These are phyloP conservation scores for Rhododendron williamsianum DNA, from an alignment of 148 eudicot genomes.

Conservation along the genomic window DNA sequence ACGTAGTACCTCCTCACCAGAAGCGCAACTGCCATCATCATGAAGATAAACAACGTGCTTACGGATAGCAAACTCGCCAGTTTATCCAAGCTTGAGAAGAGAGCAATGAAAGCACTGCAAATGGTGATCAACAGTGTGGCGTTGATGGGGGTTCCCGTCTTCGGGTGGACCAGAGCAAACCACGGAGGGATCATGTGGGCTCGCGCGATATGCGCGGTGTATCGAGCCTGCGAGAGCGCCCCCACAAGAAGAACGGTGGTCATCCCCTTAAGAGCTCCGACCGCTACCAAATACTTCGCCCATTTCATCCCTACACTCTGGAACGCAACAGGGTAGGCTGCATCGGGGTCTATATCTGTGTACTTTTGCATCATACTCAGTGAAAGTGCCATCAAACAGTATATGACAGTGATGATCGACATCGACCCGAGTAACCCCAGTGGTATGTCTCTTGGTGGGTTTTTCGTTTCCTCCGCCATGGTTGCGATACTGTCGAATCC, in stretches of 20 bases:
- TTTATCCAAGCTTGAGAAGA: constrained; percentile 57
- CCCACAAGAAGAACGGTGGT: constrained; percentile 59
- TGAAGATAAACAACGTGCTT: constrained; percentile 61
- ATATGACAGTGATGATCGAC: constrained; percentile 49
- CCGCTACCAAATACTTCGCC: constrained; percentile 66
- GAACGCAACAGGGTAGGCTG: constrained; percentile 62
- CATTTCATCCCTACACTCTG: constrained; percentile 54
- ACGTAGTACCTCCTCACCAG: constrained; percentile 59
- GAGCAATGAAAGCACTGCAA: constrained; percentile 35
- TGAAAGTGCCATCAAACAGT: constrained; percentile 65
- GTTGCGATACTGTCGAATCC: constrained; percentile 69
- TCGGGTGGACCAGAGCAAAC: constrained; percentile 53
- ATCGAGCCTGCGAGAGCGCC: constrained; percentile 59
- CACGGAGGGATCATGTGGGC: constrained; percentile 71
- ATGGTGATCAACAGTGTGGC: constrained; percentile 51
- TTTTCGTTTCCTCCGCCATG: constrained; percentile 68
- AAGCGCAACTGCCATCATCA: constrained; percentile 60
- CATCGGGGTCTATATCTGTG: constrained; percentile 44
- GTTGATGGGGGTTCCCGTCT: constrained; percentile 60
- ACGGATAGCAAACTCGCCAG: constrained; percentile 45
- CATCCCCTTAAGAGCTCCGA: constrained; percentile 79
- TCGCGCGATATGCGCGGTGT: constrained; percentile 58
- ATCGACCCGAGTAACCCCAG: constrained; percentile 69
- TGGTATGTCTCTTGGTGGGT: constrained; percentile 59
- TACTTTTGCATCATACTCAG: constrained; percentile 57